Percentiles rank a stretch among this genome's conserved stretches.
These are phyloP conservation scores for Fraxinus baroniana DNA, from an alignment of 305 asterid genomes.

Conservation along the genomic window DNA sequence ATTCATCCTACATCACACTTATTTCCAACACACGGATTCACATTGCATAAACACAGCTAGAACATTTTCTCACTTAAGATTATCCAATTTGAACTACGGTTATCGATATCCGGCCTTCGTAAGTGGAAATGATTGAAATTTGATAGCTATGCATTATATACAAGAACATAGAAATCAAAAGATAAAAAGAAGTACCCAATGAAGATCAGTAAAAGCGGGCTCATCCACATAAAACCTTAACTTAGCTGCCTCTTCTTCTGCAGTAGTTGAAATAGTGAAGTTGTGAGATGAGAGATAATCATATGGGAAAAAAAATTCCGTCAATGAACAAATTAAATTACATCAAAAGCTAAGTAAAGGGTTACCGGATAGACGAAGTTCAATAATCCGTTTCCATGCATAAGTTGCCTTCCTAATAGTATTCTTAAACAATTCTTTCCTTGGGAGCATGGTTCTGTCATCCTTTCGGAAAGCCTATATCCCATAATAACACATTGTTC, in stretches of 20 bases:
- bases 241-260: constrained; percentile 84
- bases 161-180: not conserved
- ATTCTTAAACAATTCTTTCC: constrained; percentile 86
- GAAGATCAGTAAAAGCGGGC: constrained; percentile 96
- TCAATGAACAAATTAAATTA: constrained; percentile 5
- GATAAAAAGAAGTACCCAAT: constrained; percentile 33
- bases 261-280: constrained; percentile 25
- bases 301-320: not conserved
- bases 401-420: constrained; percentile 82
- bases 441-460: constrained; percentile 66
- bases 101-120: not conserved
- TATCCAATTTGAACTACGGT: not conserved
- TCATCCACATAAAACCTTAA: constrained; percentile 81
- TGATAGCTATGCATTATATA: not conserved
- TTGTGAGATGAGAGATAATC: constrained; percentile 6
- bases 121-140: not conserved
- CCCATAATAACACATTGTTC: constrained; percentile 14
- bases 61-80: not conserved
- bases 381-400: constrained; percentile 72
- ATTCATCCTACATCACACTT: not conserved
- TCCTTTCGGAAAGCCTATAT: constrained; percentile 77
- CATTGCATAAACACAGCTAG: not conserved
- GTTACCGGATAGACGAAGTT: constrained; percentile 74
- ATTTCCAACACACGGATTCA: not conserved
- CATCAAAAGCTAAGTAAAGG: constrained; percentile 4